Conservation (phyloP, 2,329 filamentous ascomycete species). For the Verticillium tricorpus region DNA sequence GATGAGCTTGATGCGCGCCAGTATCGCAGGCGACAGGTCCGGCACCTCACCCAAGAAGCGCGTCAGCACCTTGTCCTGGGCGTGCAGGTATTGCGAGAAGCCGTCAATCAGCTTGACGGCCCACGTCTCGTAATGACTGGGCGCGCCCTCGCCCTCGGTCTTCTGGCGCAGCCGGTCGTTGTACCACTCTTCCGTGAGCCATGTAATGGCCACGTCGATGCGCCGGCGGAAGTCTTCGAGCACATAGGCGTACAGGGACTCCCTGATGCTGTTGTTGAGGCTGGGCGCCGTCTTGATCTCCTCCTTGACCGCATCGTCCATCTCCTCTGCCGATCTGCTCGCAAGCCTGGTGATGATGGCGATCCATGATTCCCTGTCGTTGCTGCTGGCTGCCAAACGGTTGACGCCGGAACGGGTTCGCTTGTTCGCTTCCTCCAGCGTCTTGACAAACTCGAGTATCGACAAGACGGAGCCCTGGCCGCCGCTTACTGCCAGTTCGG, state of each 20-base stretch:
- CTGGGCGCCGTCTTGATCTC: constrained; percentile 44
- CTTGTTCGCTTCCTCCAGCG: constrained; percentile 62
- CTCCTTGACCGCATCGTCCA: constrained; percentile 51
- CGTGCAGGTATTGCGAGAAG: constrained; percentile 86
- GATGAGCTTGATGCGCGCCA: constrained; percentile 66
- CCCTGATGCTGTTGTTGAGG: constrained; percentile 68
- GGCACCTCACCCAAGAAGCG: constrained; percentile 91
- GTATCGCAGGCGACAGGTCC: constrained; percentile 65
- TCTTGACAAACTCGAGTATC: constrained; percentile 73
- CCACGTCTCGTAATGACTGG: constrained; percentile 73
- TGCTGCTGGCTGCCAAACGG: constrained; percentile 76
- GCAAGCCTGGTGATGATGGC: constrained; percentile 82
- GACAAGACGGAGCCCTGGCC: constrained; percentile 70
- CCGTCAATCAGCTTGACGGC: constrained; percentile 79
- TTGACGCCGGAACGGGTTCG: constrained; percentile 71
- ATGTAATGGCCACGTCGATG: constrained; percentile 85
- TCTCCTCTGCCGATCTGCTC: constrained; percentile 70
- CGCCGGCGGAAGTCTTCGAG: constrained; percentile 88
- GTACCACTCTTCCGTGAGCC: constrained; percentile 98
- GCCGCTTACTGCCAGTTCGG: constrained; percentile 67
- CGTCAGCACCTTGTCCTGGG: constrained; percentile 83
- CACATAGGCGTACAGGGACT: constrained; percentile 78
- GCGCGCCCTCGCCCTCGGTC: constrained; percentile 36
- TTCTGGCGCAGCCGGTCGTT: constrained; percentile 61
- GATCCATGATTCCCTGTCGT: constrained; percentile 86